These are phyloP conservation scores for Capsella rubella DNA, from an alignment of 441 rosid species.

Conservation along the genomic window DNA sequence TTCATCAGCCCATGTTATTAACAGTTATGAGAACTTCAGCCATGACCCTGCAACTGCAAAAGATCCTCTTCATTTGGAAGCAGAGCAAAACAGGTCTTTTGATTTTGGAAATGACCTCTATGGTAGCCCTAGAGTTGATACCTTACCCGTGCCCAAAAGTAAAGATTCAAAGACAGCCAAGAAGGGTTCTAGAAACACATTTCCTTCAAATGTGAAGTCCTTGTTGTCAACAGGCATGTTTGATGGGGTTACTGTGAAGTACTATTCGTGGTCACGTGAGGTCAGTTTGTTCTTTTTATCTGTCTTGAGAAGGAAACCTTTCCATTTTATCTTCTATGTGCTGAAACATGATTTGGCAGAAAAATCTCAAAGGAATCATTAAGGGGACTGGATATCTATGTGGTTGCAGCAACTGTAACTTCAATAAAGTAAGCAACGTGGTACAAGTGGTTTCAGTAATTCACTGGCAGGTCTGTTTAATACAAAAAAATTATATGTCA, in stretches of 20 bases:
- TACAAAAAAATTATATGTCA: not conserved
- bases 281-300: conserved; percentile 47
- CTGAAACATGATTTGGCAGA: conserved; percentile 43
- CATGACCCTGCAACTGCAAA: conserved; percentile 46
- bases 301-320: conserved; percentile 23
- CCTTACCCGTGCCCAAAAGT: conserved; percentile 45
- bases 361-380: conserved; percentile 66
- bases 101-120: conserved; percentile 8
- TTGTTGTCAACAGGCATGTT: conserved; percentile 61
- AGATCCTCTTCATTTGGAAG: conserved; percentile 38
- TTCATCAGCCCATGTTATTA: conserved; percentile 52
- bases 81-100: conserved; percentile 33
- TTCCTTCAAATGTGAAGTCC: conserved; percentile 78
- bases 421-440: conserved; percentile 57
- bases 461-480: conserved; percentile 18
- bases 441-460: conserved; percentile 25
- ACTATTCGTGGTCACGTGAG: conserved; percentile 73
- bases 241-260: conserved; percentile 80
- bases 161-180: conserved; percentile 53
- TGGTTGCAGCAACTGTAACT: conserved; percentile 64
- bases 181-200: conserved; percentile 66
- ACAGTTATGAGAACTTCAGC: conserved; percentile 58
- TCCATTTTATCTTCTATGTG: conserved; percentile 37
- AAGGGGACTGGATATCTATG: conserved; percentile 81
- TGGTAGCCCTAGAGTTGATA: conserved; percentile 52